Conservation (phyloP, 2,329 filamentous ascomycete genomes). For the Dryadomyces quercus-mongolicae region DNA sequence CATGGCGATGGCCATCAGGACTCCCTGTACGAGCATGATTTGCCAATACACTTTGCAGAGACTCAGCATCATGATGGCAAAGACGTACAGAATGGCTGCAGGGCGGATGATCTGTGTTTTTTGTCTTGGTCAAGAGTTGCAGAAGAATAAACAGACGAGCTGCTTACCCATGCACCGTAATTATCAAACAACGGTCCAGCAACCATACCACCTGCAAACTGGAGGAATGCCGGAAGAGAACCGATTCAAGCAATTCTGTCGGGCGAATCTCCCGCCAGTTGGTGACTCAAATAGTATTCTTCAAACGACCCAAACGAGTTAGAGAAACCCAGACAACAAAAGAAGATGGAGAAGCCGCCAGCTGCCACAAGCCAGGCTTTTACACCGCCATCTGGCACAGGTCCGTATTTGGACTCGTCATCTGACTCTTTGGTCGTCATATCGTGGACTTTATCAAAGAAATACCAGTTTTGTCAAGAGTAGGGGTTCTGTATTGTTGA, state of each 20-base stretch:
- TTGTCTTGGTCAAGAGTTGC: not conserved
- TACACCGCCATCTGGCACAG: conserved; percentile 15
- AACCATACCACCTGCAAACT: conserved; percentile 17
- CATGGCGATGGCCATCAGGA: conserved; percentile 22
- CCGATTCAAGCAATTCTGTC: conserved; percentile 28
- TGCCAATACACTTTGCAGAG: conserved; percentile 26
- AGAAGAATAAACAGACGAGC: conserved; percentile 16
- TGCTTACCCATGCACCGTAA: conserved; percentile 22
- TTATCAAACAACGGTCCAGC: conserved; percentile 24
- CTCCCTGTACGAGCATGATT: conserved; percentile 26
- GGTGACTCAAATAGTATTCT: conserved; percentile 22
- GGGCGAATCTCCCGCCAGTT: conserved; percentile 18
- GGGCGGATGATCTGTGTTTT: conserved; percentile 34
- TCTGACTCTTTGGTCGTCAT: not conserved
- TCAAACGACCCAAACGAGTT: conserved; percentile 27
- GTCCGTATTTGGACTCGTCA: not conserved
- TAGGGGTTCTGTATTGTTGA: no score
- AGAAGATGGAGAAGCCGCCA: conserved; percentile 16
- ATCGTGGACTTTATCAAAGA: not conserved
- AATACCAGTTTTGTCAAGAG: no score
- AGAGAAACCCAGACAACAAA: conserved; percentile 21
- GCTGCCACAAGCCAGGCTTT: conserved; percentile 18
- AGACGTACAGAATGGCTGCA: conserved; percentile 37
- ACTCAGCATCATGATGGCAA: conserved; percentile 26
- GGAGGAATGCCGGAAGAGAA: conserved; percentile 19